A percentile compares a stretch with the other conserved stretches of the same genome.
Conservation (phyloP, 495 filamentous ascomycete species). For the Trichoderma virens region DNA sequence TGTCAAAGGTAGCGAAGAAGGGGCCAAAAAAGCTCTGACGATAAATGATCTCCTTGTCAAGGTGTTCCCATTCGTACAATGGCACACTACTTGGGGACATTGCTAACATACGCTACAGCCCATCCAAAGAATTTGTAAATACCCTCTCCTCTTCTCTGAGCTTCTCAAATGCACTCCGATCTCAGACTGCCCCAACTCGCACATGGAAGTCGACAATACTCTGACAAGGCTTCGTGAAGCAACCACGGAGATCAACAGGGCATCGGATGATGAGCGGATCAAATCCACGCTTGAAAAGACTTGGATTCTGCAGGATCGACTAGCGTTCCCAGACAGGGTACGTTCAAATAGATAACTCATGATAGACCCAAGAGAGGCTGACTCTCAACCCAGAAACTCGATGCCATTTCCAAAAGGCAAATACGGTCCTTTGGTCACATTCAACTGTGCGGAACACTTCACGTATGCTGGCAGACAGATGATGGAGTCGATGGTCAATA, state of each 20-base stretch:
- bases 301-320: slow-evolving; percentile 70
- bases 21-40: slow-evolving; percentile 65
- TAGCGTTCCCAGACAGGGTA: slow-evolving; percentile 67
- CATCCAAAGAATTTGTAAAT: slow-evolving; percentile 88
- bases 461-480: slow-evolving; percentile 71
- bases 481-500: slow-evolving; percentile 65
- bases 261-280: slow-evolving; percentile 55
- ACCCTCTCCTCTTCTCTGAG: slow-evolving; percentile 79
- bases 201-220: slow-evolving; percentile 69
- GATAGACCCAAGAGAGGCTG: slow-evolving; percentile 10
- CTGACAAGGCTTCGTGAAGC: slow-evolving; percentile 63
- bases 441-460: slow-evolving; percentile 75
- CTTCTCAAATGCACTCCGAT: slow-evolving; percentile 74
- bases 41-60: slow-evolving; percentile 87
- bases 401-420: slow-evolving; percentile 40
- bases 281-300: slow-evolving; percentile 57
- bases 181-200: slow-evolving; percentile 71
- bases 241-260: slow-evolving; percentile 68
- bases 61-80: slow-evolving; percentile 35
- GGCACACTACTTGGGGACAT: background rate
- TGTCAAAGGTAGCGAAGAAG: slow-evolving; percentile 52
- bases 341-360: slow-evolving; percentile 4
- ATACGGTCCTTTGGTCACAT: slow-evolving; percentile 77
- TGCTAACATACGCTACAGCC: slow-evolving; percentile 48
- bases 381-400: slow-evolving; percentile 27